These are phyloP conservation scores for Penicillium angulare DNA, from an alignment of 495 filamentous ascomycete genomes.

Conservation along the genomic window DNA sequence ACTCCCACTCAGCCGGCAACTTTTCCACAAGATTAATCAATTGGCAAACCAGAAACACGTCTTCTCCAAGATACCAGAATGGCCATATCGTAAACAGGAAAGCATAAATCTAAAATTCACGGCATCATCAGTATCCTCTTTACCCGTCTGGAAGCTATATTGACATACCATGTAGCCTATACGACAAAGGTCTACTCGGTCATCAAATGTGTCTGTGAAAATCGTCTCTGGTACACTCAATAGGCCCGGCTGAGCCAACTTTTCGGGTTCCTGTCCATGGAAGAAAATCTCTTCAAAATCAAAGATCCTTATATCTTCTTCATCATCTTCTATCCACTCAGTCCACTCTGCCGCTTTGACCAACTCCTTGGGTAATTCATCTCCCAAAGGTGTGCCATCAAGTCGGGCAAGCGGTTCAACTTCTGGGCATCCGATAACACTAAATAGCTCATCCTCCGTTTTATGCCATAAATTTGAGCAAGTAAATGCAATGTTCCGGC, in stretches of 20 bases:
- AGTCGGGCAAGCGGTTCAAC: constrained; percentile 20
- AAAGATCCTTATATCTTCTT: constrained; percentile 36
- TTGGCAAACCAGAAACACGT: constrained; percentile 11
- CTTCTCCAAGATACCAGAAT: constrained; percentile 23
- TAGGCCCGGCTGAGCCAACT: constrained; percentile 31
- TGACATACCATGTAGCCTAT: constrained; percentile 34
- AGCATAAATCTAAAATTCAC: constrained; percentile 19
- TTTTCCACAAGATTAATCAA: constrained; percentile 18
- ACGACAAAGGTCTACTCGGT: constrained; percentile 43
- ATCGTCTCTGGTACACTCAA: constrained; percentile 39
- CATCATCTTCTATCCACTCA: constrained; percentile 36
- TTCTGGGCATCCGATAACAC: constrained; percentile 30
- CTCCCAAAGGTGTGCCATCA: constrained; percentile 29
- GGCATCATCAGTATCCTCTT: constrained; percentile 5
- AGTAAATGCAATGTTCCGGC: constrained; percentile 19
- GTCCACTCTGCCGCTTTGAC: constrained; percentile 33
- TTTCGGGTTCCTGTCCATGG: constrained; percentile 22
- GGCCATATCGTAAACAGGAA: constrained; percentile 19
- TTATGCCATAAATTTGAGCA: constrained; percentile 5
- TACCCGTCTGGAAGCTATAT: constrained; percentile 4
- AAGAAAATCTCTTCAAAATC: constrained; percentile 40
- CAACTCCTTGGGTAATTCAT: constrained; percentile 29
- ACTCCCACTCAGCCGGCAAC: constrained; percentile 18
- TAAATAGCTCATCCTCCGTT: constrained; percentile 23
- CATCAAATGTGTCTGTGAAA: constrained; percentile 37